Evolutionary conservation across 148 eudicot genomes (phyloP).

Genomic region (Chenopodium formosanum): DNA sequence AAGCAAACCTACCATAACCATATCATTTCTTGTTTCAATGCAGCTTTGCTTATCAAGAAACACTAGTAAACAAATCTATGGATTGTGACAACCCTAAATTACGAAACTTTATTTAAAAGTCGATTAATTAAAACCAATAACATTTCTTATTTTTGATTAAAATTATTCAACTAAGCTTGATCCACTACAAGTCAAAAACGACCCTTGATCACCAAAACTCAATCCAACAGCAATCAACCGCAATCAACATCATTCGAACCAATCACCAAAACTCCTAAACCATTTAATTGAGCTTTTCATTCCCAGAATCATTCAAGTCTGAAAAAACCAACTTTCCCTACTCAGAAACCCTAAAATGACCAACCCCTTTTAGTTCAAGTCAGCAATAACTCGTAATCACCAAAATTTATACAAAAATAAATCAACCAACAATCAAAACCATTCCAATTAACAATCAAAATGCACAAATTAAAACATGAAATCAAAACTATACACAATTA

Average conservation of each 20-base stretch:
- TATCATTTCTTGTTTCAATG: not conserved
- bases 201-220: not conserved
- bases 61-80: too few species aligned
- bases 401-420: not conserved
- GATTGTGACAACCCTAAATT: not conserved
- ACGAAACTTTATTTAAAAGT: not conserved
- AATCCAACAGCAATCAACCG: not conserved
- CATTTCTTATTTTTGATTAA: not conserved
- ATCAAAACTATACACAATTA: not conserved
- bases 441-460: not conserved
- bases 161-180: too few species aligned
- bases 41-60: not conserved
- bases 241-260: not conserved
- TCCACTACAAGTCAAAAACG: too few species aligned
- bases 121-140: not conserved
- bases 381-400: not conserved
- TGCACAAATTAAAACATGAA: not conserved
- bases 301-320: not conserved
- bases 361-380: not conserved
- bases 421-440: not conserved
- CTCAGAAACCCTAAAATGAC: slow-evolving; percentile 6
- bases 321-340: not conserved
- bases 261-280: not conserved
- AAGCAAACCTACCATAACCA: not conserved
- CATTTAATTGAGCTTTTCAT: not conserved